A percentile compares a stretch with the other conserved stretches of the same genome.
Conservation (phyloP, 2,329 filamentous ascomycete species). For the Pseudogymnoascus sp. region DNA sequence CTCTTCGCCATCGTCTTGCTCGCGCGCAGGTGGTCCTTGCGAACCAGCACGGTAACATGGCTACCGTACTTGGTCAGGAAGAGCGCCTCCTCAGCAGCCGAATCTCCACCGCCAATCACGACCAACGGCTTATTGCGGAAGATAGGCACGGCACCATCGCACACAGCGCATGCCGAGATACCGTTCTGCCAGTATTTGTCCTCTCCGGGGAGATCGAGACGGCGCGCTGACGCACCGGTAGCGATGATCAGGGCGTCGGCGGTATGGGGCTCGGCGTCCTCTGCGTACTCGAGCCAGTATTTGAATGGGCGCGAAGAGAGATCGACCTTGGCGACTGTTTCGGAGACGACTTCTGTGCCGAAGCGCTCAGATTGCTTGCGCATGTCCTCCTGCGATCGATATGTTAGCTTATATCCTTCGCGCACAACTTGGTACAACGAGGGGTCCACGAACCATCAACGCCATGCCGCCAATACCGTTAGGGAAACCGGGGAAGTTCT, state of each 20-base stretch:
- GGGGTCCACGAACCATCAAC: conserved; percentile 52
- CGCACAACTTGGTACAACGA: not conserved
- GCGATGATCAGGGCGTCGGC: conserved; percentile 90
- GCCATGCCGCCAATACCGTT: conserved; percentile 77
- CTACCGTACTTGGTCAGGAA: conserved; percentile 97
- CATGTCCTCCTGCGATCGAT: conserved; percentile 59
- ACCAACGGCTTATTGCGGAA: conserved; percentile 94
- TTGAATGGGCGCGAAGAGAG: conserved; percentile 78
- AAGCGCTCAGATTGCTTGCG: conserved; percentile 82
- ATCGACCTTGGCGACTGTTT: conserved; percentile 86
- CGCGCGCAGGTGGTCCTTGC: conserved; percentile 76
- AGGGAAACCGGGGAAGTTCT: conserved; percentile 96
- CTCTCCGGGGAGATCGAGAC: conserved; percentile 77
- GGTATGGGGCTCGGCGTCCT: conserved; percentile 70
- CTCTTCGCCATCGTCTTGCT: conserved; percentile 87
- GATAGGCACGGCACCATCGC: conserved; percentile 92
- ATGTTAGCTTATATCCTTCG: not conserved
- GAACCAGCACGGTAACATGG: conserved; percentile 88
- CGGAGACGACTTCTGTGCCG: conserved; percentile 85
- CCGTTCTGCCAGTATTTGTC: conserved; percentile 97
- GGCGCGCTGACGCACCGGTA: conserved; percentile 83
- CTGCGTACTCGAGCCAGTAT: conserved; percentile 84
- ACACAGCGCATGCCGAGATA: conserved; percentile 92
- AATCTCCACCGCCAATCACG: conserved; percentile 94
- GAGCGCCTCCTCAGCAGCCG: conserved; percentile 91